These are phyloP conservation scores for Chaetomidium leptoderma DNA, from an alignment of 495 filamentous ascomycete genomes.

Conservation along the genomic window DNA sequence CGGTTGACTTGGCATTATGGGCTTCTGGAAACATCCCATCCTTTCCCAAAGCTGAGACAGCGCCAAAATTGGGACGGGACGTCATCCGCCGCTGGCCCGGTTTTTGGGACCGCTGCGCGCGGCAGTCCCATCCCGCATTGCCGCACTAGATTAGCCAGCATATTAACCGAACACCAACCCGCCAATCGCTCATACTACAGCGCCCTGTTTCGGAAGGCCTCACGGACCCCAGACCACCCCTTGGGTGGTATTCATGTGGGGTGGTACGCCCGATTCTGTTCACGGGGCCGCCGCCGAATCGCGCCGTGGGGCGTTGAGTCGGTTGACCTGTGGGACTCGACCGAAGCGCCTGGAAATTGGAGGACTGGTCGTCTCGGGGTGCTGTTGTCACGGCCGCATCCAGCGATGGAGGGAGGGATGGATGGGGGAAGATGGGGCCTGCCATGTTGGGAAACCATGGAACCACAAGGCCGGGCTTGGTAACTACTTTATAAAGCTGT, in stretches of 20 bases:
- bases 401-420: too few relatives aligned
- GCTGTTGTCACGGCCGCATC: neutral
- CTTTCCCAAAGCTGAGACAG: neutral
- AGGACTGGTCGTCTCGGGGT: neutral
- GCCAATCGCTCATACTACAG: conserved; percentile 15
- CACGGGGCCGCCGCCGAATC: conserved; percentile 18
- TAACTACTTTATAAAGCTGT: conserved; percentile 14
- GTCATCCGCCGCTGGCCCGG: conserved; percentile 21
- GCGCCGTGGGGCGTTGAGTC: conserved; percentile 8
- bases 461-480: neutral
- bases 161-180: conserved; percentile 17
- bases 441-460: conserved; percentile 2
- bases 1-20: neutral
- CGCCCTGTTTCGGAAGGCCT: conserved; percentile 19
- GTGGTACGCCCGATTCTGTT: conserved; percentile 12
- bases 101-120: conserved; percentile 20
- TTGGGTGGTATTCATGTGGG: conserved; percentile 22
- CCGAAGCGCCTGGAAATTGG: conserved; percentile 16
- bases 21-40: neutral
- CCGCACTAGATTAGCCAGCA: conserved; percentile 20
- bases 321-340: neutral
- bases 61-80: conserved; percentile 15
- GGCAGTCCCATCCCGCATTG: conserved; percentile 23
- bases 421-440: too few relatives aligned
- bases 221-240: conserved; percentile 15